Base-by-base conservation (phyloP, 306 rosid genomes). In the Quercus mongolica region DNA sequence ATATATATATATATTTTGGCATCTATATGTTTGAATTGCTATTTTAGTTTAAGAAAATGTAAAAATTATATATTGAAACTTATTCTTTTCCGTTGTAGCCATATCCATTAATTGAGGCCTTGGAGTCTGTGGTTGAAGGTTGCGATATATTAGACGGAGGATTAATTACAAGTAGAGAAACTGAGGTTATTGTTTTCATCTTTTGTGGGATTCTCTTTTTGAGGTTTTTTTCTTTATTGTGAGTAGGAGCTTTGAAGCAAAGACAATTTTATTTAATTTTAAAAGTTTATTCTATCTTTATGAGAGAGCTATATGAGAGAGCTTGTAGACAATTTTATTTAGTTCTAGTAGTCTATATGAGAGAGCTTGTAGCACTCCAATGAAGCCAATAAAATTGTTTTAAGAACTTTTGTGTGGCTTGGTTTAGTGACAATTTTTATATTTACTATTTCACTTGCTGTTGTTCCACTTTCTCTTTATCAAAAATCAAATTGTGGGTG, bases 121-220 rank as follows among this genome's bases (percentile, higher is more conserved):
- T 95, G 84, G 96, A 93, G 80, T 84, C 91, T 73, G 95, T 95
- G 75, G 87, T 91, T 81, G 97, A 92, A 46, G 92, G 79, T 83
- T 85, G 19, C 69, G 86, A 59, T 46, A 55, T 87, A 79, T 73
- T 88, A 79, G 93, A 88, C 72, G 93, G 87, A 85, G 86, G 92
- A 88, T 74, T 90, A 80, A 88, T 74, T 90, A 80, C 82, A 90
- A 83, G 68, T 84, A 52, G 94, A 52, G 94, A 91, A 74, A 81
- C 57, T 25, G 96, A 95, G 99, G 99, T 92, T 77, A 38, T 75
- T 57, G 3, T 23, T 7, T 73, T 75, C 79, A 28, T 69, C 61
- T 49, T 68, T 5, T 41, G 18, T 56, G 33, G 80, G 69, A 73
- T 17, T 17, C 7, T 31, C 7, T 31, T 31, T 38, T 38, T 38